Conservation (phyloP, 2,329 filamentous ascomycete genomes). For the Spiromastix sp. region DNA sequence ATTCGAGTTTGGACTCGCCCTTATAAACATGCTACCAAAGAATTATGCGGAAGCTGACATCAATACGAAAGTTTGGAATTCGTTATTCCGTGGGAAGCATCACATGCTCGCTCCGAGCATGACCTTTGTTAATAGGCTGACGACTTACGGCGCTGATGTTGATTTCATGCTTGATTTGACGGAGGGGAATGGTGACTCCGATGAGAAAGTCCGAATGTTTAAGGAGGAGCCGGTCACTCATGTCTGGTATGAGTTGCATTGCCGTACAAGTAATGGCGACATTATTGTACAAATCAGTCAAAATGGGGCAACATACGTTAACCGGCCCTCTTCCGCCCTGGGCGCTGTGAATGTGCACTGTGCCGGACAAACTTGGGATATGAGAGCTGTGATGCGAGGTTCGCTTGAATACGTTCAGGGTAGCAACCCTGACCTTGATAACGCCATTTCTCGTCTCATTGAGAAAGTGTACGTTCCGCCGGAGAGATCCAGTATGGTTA, state of each 20-base stretch:
- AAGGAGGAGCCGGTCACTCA: conserved; percentile 4
- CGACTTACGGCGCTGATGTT: conserved; percentile 30
- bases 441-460: conserved; percentile 22
- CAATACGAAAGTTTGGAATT: conserved; percentile 18
- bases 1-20: conserved; percentile 26
- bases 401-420: conserved; percentile 15
- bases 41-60: conserved; percentile 12
- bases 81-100: conserved; percentile 22
- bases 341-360: conserved; percentile 30
- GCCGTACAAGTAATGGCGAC: conserved; percentile 19
- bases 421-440: conserved; percentile 17
- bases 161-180: conserved; percentile 28
- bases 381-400: conserved; percentile 22
- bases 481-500: conserved; percentile 14
- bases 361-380: conserved; percentile 31
- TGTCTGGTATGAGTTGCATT: conserved; percentile 31
- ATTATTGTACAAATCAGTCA: conserved; percentile 26
- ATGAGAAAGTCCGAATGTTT: conserved; percentile 17
- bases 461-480: conserved; percentile 25
- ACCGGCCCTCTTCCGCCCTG: conserved; percentile 17
- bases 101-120: conserved; percentile 19
- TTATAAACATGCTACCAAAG: conserved; percentile 20
- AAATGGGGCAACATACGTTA: conserved; percentile 19
- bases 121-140: conserved; percentile 27
- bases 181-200: conserved; percentile 11